phyloP scores from a whole-genome alignment of 139 green algal genomes.

The Gonium pectorale region DNA sequence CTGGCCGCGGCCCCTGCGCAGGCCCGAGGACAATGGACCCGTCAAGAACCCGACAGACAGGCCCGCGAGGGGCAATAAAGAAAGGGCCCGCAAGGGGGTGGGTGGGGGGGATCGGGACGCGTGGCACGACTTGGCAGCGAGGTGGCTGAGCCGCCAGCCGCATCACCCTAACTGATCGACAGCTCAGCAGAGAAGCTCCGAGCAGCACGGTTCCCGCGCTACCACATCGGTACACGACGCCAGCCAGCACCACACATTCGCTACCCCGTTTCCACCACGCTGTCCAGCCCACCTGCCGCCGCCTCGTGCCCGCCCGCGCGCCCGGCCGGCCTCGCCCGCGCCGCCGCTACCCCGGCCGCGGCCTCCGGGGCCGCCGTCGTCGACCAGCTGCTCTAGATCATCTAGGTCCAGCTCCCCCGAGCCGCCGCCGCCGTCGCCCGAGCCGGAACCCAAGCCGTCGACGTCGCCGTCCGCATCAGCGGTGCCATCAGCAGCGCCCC shows the following conservation, averaged over 20 bases:
- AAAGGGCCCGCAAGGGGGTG: too few species aligned
- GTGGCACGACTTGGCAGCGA: not conserved
- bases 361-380: not conserved
- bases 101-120: not conserved
- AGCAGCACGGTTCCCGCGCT: not conserved
- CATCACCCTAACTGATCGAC: not conserved
- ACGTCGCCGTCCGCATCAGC: not conserved
- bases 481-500: too few species aligned
- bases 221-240: not conserved
- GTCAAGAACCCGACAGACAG: too few species aligned
- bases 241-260: not conserved
- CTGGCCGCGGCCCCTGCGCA: slow-evolving; percentile 24
- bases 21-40: not conserved
- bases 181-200: not conserved
- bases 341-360: not conserved
- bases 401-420: slow-evolving; percentile 4
- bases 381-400: slow-evolving; percentile 34
- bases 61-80: too few species aligned
- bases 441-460: not conserved
- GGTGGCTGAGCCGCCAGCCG: not conserved
- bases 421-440: not conserved
- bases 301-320: not conserved
- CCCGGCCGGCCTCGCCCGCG: not conserved
- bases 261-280: not conserved
- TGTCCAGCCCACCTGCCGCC: not conserved